These are phyloP conservation scores for Agastache rugosa DNA, from an alignment of 257 asterid genomes.

Conservation along the genomic window DNA sequence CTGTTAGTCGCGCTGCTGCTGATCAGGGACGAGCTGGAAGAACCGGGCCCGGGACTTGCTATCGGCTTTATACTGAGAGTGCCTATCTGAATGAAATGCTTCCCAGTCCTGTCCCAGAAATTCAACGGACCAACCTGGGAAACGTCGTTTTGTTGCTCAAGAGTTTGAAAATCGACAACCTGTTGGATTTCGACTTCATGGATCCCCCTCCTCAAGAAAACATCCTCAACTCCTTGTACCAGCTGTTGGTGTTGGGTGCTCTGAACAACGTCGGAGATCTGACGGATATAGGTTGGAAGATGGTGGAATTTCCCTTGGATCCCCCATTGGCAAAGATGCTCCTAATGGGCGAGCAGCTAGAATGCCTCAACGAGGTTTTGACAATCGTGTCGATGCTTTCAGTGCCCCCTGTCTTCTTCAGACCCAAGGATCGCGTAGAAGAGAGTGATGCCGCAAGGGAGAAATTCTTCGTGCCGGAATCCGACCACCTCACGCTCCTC, in stretches of 20 bases:
- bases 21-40: slow-evolving; percentile 99
- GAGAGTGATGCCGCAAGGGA: slow-evolving; percentile 98
- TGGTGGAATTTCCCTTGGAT: slow-evolving; percentile 98
- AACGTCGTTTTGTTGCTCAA: slow-evolving; percentile 92
- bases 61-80: slow-evolving; percentile 84
- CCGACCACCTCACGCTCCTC: slow-evolving; percentile 86
- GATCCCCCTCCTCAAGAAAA: slow-evolving; percentile 99
- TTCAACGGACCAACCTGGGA: slow-evolving; percentile 94
- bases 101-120: slow-evolving; percentile 92
- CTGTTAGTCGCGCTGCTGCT: slow-evolving; percentile 95
- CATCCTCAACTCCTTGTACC: slow-evolving; percentile 93
- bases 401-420: slow-evolving; percentile 89
- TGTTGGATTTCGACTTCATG: slow-evolving; percentile 92
- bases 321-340: slow-evolving; percentile 99
- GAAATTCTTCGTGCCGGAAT: slow-evolving; percentile 92
- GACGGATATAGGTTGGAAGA: slow-evolving; percentile 90
- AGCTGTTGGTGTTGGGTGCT: slow-evolving; percentile 96
- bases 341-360: slow-evolving; percentile 80
- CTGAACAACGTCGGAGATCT: slow-evolving; percentile 83
- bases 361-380: slow-evolving; percentile 80
- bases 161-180: slow-evolving; percentile 77
- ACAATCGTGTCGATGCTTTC: slow-evolving; percentile 97
- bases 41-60: slow-evolving; percentile 98
- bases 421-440: slow-evolving; percentile 95
- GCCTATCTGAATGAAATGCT: slow-evolving; percentile 90